These are phyloP conservation scores for Musa balbisiana DNA, from an alignment of 202 grass and related monocot genomes.

Conservation along the genomic window DNA sequence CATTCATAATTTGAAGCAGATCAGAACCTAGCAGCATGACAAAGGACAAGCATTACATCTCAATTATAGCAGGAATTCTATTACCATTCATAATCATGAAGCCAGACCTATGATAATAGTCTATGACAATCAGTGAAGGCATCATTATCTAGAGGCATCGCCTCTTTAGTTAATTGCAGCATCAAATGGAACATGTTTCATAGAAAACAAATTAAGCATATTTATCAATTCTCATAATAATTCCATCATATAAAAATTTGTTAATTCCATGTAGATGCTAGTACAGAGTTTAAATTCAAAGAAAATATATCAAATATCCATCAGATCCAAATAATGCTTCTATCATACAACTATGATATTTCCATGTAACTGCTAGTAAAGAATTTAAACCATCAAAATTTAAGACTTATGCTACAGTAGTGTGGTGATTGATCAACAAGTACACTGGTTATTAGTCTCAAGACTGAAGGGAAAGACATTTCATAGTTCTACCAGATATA, in stretches of 20 bases:
- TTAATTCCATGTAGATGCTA: too few species aligned
- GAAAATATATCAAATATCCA: too few species aligned
- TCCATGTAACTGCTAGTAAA: too few species aligned
- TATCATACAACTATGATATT: too few species aligned
- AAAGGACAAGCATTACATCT: conserved; percentile 5
- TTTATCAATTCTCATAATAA: not conserved
- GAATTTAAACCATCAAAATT: too few species aligned
- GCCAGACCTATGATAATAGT: not conserved
- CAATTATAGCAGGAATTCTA: not conserved
- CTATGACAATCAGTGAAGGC: not conserved
- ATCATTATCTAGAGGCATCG: not conserved
- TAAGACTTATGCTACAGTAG: too few species aligned
- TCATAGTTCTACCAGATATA: not conserved
- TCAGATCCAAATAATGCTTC: too few species aligned
- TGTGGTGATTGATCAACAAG: too few species aligned
- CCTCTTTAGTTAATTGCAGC: not conserved
- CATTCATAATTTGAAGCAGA: conserved; percentile 58
- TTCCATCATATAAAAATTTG: too few species aligned
- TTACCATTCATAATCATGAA: not conserved
- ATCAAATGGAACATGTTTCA: not conserved
- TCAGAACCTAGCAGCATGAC: conserved; percentile 50
- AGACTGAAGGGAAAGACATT: too few species aligned
- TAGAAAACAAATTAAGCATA: not conserved
- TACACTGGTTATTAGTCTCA: too few species aligned
- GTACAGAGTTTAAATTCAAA: too few species aligned